Evolutionary conservation across 2,329 filamentous ascomycete species (phyloP), one percentile per base, ranked within the genome.

Genomic region (Aspergillus ibericus): DNA sequence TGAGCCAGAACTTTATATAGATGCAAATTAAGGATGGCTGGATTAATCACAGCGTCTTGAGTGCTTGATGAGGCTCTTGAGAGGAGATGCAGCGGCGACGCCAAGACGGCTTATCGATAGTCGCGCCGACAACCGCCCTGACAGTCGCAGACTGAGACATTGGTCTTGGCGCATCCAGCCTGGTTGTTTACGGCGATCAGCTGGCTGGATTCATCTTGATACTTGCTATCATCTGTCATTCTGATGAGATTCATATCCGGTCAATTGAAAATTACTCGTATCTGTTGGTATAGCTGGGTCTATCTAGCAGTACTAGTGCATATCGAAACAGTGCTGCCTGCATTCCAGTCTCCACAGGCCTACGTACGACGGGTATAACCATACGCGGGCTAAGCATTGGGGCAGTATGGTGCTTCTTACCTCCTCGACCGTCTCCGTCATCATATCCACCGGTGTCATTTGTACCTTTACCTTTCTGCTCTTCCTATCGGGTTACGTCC

Each of bases 401-500:
- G 25, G 25, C 25, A 66, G 65, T 63, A 80, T 80, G 78, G 78
- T 80, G 53, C 76, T 80, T 51, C 59, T 80, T 44, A 78, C 74
- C 15, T 75, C 77, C 34, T 79, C 77, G 8, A 75, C 76, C 13
- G 75, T 80, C 36, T 78, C 78, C 13, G 70, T 75, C 40, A 73
- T 77, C 34, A 57, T 80, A 59, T 80, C 78, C 22, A 72, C 76
- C 35, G 72, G 73, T 5, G 70, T 80, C 22, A 89, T 96, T 59
- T 79, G 91, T 63, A 73, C 90, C 25, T 96, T 91, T 76, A 96
- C 92, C 3, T 75, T 88, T 36, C 85, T 92, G 4, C 86, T 97
- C 25, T 97, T 97, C 74, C 81, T 96, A 32, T 92, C 90, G 53
- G 93, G 93, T 68, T 96, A 96, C 74, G 84, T 88, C 3, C 83